Evolutionary conservation across 495 filamentous ascomycete species (phyloP), one percentile per base, ranked within the genome.

Genomic region (Cenococcum geophilum): DNA sequence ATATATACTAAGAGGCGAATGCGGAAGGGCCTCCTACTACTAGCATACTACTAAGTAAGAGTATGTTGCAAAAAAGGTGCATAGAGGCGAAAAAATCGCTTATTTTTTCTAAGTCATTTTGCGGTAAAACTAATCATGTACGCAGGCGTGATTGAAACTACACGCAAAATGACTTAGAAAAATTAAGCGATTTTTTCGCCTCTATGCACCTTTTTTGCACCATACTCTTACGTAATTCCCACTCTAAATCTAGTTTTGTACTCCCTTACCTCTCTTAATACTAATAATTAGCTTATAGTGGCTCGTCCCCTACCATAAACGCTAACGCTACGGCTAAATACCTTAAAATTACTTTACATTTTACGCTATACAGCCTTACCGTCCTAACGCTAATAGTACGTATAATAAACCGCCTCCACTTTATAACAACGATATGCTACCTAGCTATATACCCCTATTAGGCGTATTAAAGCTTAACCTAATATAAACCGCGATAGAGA

Each of bases 11-110:
- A 82, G 73, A 74, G 75, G 48, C 79, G 89, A 49, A 74, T 91
- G 55, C 76, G 74, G 45, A 81, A 78, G 64, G 86, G 86, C 16
- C 69, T 80, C 45, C 73, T 76, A 11, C 86, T 87, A 6, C 72
- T 89, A 47, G 68, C 62, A 34, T 91, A 90, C 71, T 87, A 92
- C 71, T 75, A 82, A 66, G 87, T 90, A n/a, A n/a, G n/a, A n/a
- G n/a, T n/a, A n/a, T n/a, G n/a, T n/a, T n/a, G n/a, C n/a, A n/a
- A n/a, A n/a, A n/a, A n/a, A n/a, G n/a, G n/a, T n/a, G n/a, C n/a
- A n/a, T n/a, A n/a, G n/a, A n/a, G n/a, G n/a, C n/a, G n/a, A n/a
- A n/a, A n/a, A n/a, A n/a, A n/a, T n/a, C n/a, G n/a, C n/a, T n/a
- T n/a, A n/a, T n/a, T n/a, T n/a, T n/a, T n/a, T n/a, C n/a, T n/a